Conservation (phyloP, 257 asterid genomes). For the Asclepias syriaca region DNA sequence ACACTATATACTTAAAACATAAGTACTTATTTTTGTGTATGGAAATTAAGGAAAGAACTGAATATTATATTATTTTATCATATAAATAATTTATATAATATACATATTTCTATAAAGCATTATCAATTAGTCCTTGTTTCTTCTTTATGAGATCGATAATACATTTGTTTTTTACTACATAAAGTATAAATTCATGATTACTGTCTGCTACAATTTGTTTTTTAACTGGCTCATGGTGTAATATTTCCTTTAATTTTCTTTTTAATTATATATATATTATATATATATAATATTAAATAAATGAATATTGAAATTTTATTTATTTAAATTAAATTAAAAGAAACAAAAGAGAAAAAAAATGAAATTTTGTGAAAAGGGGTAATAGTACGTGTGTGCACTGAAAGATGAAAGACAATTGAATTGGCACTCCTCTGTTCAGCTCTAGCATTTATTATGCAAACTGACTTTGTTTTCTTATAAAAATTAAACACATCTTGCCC, state of each 20-base stretch:
- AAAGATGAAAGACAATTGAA: slow-evolving; percentile 19
- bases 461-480: slow-evolving; percentile 8
- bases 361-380: not conserved
- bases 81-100: too few species aligned
- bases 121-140: too few species aligned
- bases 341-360: too few species aligned
- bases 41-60: not conserved
- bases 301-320: too few species aligned
- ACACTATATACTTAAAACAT: slow-evolving; percentile 4
- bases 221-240: too few species aligned
- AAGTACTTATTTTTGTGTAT: not conserved
- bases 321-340: too few species aligned
- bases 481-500: not conserved
- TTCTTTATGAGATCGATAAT: too few species aligned
- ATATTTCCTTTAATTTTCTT: too few species aligned
- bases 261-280: too few species aligned
- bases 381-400: slow-evolving; percentile 7
- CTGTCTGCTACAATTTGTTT: too few species aligned
- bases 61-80: not conserved
- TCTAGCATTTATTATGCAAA: not conserved
- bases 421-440: slow-evolving; percentile 1
- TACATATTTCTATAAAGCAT: too few species aligned
- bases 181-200: not conserved
- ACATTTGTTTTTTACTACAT: not conserved
- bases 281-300: too few species aligned